These are phyloP conservation scores for Podospora conica DNA, from an alignment of 495 filamentous ascomycete genomes.

Conservation along the genomic window DNA sequence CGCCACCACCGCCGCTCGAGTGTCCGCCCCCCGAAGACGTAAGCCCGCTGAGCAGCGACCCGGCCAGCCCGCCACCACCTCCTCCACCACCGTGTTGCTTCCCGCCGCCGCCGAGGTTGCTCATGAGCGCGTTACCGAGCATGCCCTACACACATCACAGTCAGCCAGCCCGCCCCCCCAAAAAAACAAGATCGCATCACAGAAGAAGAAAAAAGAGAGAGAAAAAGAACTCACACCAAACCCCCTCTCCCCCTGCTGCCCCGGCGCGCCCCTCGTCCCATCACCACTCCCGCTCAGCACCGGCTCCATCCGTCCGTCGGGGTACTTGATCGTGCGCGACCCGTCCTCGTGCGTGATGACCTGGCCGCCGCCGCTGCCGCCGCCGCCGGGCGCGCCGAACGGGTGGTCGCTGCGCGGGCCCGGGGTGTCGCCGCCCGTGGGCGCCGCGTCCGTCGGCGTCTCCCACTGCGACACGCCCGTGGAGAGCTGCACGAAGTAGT, in stretches of 20 bases:
- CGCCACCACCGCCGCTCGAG: conserved; percentile 26
- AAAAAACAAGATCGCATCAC: conserved; percentile 1
- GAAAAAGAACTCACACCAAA: conserved; percentile 35
- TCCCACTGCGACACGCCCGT: conserved; percentile 77
- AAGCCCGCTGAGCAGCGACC: conserved; percentile 29
- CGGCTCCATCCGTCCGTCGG: conserved; percentile 48
- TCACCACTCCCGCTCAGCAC: conserved; percentile 31
- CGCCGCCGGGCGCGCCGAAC: conserved; percentile 39
- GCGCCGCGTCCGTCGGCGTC: conserved; percentile 59
- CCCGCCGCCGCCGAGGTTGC: conserved; percentile 14
- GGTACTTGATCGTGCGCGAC: conserved; percentile 41
- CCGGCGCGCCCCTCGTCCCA: conserved; percentile 30
- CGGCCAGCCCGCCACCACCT: conserved; percentile 22
- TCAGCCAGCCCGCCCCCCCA: background rate
- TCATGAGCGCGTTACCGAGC: conserved; percentile 23
- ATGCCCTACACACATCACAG: conserved; percentile 16
- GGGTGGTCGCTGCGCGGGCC: conserved; percentile 42
- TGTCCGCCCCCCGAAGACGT: conserved; percentile 31
- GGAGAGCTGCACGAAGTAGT: conserved; percentile 74
- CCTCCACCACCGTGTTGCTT: conserved; percentile 16
- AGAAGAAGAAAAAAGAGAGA: too few species aligned
- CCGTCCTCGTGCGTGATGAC: conserved; percentile 50
- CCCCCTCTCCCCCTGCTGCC: conserved; percentile 36
- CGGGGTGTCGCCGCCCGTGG: conserved; percentile 42
- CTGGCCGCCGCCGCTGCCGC: conserved; percentile 27